Evolutionary conservation across 495 filamentous ascomycete species (phyloP), one percentile per base, ranked within the genome.

Genomic region (Hypoxylon trugodes): DNA sequence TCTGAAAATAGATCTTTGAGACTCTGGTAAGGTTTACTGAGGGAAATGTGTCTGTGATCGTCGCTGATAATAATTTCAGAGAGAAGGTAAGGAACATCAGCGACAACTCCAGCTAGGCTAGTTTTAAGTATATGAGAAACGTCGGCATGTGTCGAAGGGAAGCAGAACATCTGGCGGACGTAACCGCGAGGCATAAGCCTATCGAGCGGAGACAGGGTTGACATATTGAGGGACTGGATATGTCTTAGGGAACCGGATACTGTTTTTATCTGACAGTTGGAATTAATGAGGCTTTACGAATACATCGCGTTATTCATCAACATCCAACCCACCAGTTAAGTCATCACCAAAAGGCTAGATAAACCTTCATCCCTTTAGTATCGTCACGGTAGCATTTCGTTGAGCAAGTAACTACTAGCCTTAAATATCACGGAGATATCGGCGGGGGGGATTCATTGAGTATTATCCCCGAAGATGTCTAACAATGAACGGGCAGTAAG

Each of bases 121-220:
- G 32, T 8, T 12, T 45, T 65, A 37, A 73, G 58, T 19, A 54
- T 26, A 19, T 43, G 18, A 9, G 52, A 7, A 19, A 59, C 30
- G 5, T 42, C 22, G 1, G 57, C 16, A 21, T 58, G 53, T 7
- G 66, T 55, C 2, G 71, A 66, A 5, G 69, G 60, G 15, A 73
- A 73, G 54, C 62, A 66, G 37, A 65, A 54, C 4, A 71, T 56
- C 16, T 73, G 69, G 28, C 66, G 58, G 6, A 71, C 26, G 45
- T 73, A 73, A 25, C 66, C 46, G 7, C 58, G 66, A 25, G 71
- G 71, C 69, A 73, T 71, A 18, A 71, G 43, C 13, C 24, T 37
- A 13, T 73, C 69, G 21, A 73, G 64, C 4, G 68, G 51, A 35
- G 64, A 68, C 24, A 70, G 60, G 5, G 30, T 2, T 1, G 24